phyloP scores from a whole-genome alignment of 2,329 filamentous ascomycete species.

The Mycosphaerella sp. region DNA sequence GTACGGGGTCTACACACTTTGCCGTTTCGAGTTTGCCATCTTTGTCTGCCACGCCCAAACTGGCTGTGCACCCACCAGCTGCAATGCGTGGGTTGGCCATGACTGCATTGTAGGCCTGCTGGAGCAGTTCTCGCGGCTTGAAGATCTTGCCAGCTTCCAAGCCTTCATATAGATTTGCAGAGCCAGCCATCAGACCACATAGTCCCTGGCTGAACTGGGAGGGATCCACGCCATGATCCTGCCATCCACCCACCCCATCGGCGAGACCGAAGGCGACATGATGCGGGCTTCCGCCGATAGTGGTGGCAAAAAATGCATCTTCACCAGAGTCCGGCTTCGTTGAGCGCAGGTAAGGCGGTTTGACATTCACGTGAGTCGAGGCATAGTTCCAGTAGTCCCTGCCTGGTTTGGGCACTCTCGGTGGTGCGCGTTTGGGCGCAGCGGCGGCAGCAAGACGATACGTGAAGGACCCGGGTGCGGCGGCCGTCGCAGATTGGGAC shows the following conservation, averaged over 20 bases:
- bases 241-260: slow-evolving; percentile 94
- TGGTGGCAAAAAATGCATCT: slow-evolving; percentile 88
- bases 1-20: slow-evolving; percentile 49
- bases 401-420: slow-evolving; percentile 47
- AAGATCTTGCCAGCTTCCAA: slow-evolving; percentile 21
- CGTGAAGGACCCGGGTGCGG: slow-evolving; percentile 27
- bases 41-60: slow-evolving; percentile 69
- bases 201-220: slow-evolving; percentile 92
- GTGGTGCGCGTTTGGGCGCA: slow-evolving; percentile 31
- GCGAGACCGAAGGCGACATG: slow-evolving; percentile 80
- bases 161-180: slow-evolving; percentile 40
- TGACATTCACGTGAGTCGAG: slow-evolving; percentile 33
- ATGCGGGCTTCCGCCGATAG: slow-evolving; percentile 60
- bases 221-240: slow-evolving; percentile 84
- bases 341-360: slow-evolving; percentile 43
- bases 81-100: slow-evolving; percentile 65
- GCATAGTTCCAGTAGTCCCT: slow-evolving; percentile 36
- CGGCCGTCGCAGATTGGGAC: slow-evolving; percentile 8
- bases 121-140: slow-evolving; percentile 63
- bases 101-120: slow-evolving; percentile 76
- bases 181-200: slow-evolving; percentile 79
- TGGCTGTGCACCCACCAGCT: slow-evolving; percentile 88
- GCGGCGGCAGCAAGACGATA: slow-evolving; percentile 36
- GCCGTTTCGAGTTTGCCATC: slow-evolving; percentile 77
- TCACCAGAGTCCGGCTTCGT: slow-evolving; percentile 70